Percentiles rank a stretch among this genome's conserved stretches.
phyloP scores from a whole-genome alignment of 2,329 filamentous ascomycete genomes.

The Cladophialophora carrionii region DNA sequence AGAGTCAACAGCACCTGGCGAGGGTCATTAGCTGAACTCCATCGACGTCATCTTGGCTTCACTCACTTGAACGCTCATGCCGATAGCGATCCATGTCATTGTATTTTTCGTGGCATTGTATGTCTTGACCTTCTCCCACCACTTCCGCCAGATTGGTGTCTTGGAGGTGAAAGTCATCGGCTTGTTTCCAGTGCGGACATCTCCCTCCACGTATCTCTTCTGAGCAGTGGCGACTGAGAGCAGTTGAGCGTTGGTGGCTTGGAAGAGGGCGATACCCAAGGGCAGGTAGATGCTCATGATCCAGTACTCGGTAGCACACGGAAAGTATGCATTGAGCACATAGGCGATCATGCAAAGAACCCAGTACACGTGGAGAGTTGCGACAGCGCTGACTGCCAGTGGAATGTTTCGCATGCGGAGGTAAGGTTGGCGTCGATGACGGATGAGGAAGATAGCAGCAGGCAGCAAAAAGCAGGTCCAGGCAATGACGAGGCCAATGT shows the following conservation, averaged over 20 bases:
- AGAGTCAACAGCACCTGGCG: conserved; percentile 61
- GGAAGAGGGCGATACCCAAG: conserved; percentile 67
- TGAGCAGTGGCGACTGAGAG: conserved; percentile 62
- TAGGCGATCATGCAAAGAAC: conserved; percentile 44
- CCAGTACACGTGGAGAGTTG: conserved; percentile 47
- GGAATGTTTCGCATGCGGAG: conserved; percentile 47
- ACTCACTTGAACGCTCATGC: conserved; percentile 61
- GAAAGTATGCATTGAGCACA: conserved; percentile 46
- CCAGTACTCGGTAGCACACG: conserved; percentile 64
- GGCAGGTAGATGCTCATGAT: conserved; percentile 69
- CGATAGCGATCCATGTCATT: conserved; percentile 56
- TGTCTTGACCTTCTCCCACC: conserved; percentile 46
- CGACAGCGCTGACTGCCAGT: conserved; percentile 45
- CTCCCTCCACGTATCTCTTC: conserved; percentile 38
- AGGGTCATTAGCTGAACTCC: conserved; percentile 7
- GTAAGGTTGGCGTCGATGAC: conserved; percentile 43
- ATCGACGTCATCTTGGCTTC: background rate
- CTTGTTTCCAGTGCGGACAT: conserved; percentile 13
- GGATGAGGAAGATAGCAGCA: conserved; percentile 43
- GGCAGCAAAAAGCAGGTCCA: conserved; percentile 44
- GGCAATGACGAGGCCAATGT: conserved; percentile 36
- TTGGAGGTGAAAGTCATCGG: conserved; percentile 32
- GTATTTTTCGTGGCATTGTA: conserved; percentile 56
- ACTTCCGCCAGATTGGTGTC: conserved; percentile 39
- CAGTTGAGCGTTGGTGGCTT: conserved; percentile 65